Evolutionary conservation across 179 eudicot species (phyloP).

Genomic region (Beta macrorhiza): DNA sequence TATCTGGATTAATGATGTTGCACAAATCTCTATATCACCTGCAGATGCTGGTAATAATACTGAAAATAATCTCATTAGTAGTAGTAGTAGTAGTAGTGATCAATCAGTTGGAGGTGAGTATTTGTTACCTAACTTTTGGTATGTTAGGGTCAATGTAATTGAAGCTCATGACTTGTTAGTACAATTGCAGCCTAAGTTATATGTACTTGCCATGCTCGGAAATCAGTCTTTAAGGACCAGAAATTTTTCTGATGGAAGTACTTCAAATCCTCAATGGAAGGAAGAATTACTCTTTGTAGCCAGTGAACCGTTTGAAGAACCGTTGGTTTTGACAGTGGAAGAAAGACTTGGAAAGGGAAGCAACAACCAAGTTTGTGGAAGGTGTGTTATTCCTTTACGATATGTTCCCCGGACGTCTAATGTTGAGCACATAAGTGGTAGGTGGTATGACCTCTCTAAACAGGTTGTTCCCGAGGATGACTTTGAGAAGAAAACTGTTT

Average conservation of each 20-base stretch:
- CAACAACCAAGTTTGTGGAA: slow-evolving; percentile 60
- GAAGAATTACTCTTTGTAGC: slow-evolving; percentile 73
- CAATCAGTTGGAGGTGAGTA: slow-evolving; percentile 59
- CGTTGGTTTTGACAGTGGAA: slow-evolving; percentile 63
- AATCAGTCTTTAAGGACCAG: slow-evolving; percentile 52
- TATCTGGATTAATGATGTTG: slow-evolving; percentile 89
- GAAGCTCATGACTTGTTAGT: slow-evolving; percentile 74
- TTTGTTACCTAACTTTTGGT: slow-evolving; percentile 83
- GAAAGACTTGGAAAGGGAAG: slow-evolving; percentile 52
- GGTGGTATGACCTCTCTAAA: slow-evolving; percentile 64
- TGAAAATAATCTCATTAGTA: slow-evolving; percentile 7
- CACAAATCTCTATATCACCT: slow-evolving; percentile 74
- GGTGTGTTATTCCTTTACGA: slow-evolving; percentile 53
- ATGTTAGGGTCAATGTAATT: slow-evolving; percentile 74
- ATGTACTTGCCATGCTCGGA: slow-evolving; percentile 59
- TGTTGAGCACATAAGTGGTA: slow-evolving; percentile 17
- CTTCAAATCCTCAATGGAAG: slow-evolving; percentile 67
- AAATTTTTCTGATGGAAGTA: slow-evolving; percentile 43
- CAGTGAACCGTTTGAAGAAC: slow-evolving; percentile 75
- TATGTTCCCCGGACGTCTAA: slow-evolving; percentile 24
- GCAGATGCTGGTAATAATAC: slow-evolving; percentile 57
- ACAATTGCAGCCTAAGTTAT: slow-evolving; percentile 53
- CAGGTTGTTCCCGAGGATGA: slow-evolving; percentile 57
- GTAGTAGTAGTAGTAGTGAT: slow-evolving; percentile 28
- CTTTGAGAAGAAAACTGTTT: slow-evolving; percentile 52